Conservation (phyloP, 2,329 filamentous ascomycete genomes). For the Exophiala lecanii-corni region DNA sequence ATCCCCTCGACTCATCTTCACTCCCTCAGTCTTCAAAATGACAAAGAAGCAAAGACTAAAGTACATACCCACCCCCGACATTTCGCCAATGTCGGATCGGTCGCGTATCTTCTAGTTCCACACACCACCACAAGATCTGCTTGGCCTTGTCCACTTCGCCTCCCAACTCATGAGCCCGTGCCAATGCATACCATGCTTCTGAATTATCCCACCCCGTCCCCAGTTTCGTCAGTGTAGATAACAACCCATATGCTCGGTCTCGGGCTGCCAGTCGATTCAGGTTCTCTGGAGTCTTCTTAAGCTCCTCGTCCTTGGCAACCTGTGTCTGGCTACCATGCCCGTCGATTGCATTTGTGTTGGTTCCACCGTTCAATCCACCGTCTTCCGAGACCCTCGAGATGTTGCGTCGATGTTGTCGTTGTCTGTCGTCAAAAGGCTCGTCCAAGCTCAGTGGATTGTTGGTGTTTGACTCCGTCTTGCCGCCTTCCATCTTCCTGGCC, state of each 20-base stretch:
- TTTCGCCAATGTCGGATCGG: constrained; percentile 77
- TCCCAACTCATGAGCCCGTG: constrained; percentile 80
- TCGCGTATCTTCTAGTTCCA: constrained; percentile 83
- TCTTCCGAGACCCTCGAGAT: background rate
- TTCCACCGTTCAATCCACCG: background rate
- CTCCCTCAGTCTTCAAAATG: no score
- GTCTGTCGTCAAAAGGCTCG: background rate
- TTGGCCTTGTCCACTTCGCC: constrained; percentile 83
- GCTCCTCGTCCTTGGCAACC: constrained; percentile 26
- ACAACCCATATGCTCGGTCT: constrained; percentile 79
- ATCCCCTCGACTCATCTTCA: no score
- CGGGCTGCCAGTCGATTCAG: constrained; percentile 82
- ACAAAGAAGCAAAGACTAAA: no score
- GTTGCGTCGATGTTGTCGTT: background rate
- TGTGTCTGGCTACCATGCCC: background rate
- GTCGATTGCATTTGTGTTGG: background rate
- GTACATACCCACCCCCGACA: constrained; percentile 64
- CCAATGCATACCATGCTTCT: constrained; percentile 88
- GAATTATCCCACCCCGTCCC: constrained; percentile 85
- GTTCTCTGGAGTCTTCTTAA: constrained; percentile 59
- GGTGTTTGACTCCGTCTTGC: background rate
- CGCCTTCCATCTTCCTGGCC: constrained; percentile 27
- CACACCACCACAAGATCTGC: constrained; percentile 94
- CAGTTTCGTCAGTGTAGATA: constrained; percentile 77
- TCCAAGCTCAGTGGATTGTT: background rate